Evolutionary conservation across 139 green algal genomes (phyloP).

Genomic region (Auxenochlorella pyrenoidosa): DNA sequence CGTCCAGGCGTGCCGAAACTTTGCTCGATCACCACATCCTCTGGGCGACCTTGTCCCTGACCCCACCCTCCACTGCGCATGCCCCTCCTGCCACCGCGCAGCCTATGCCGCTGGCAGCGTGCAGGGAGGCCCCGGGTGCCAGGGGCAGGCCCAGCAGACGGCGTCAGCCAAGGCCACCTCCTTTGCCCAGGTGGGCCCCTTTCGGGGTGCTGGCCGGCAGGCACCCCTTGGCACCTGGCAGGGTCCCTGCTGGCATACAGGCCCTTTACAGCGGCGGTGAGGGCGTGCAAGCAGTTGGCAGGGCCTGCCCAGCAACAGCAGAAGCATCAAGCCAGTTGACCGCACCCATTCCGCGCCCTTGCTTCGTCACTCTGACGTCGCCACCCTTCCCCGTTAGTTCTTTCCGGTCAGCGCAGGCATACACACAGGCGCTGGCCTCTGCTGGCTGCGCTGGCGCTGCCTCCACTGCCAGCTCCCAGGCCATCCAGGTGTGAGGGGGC

Average conservation of each 20-base stretch:
- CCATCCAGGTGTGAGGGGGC: not conserved
- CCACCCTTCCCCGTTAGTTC: too few species aligned
- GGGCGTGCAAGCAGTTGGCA: too few species aligned
- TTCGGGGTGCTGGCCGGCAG: not conserved
- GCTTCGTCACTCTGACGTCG: too few species aligned
- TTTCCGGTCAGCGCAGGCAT: not conserved
- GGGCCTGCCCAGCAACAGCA: too few species aligned
- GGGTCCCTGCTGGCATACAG: too few species aligned
- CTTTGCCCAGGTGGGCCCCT: not conserved
- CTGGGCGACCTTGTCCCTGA: too few species aligned
- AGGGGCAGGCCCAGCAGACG: not conserved
- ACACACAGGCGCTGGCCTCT: not conserved
- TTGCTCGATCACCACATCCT: too few species aligned
- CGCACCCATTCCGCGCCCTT: too few species aligned
- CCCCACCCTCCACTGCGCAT: not conserved
- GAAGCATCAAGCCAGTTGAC: too few species aligned
- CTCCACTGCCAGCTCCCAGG: not conserved
- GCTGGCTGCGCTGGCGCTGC: not conserved
- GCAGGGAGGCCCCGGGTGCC: not conserved
- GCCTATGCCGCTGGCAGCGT: slow-evolving; percentile 5
- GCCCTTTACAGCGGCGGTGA: too few species aligned
- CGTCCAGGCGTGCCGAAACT: too few species aligned
- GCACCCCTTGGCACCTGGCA: too few species aligned
- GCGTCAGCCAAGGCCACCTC: not conserved
- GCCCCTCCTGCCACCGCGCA: not conserved